Conservation (phyloP, 2,329 filamentous ascomycete species). For the Chaetomiaceae sp. region DNA sequence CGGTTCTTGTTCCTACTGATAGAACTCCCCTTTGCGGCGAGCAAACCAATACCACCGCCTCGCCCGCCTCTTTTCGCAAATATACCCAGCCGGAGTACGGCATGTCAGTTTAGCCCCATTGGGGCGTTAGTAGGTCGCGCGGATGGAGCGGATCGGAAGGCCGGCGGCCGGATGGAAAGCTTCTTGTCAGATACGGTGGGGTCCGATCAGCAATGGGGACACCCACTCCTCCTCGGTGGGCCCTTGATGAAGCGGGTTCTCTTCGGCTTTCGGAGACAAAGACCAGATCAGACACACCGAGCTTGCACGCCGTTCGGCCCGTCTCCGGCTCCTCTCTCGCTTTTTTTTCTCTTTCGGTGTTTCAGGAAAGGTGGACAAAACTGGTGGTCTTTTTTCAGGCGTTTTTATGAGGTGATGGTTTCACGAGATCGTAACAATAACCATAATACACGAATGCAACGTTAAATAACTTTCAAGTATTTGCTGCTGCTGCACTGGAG, state of each 20-base stretch:
- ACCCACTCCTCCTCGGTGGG: neutral
- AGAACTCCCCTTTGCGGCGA: neutral
- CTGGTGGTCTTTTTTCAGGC: neutral
- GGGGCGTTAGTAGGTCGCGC: neutral
- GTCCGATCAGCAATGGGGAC: constrained; percentile 1
- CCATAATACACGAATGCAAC: too few relatives aligned
- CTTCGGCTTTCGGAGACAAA: constrained; percentile 2
- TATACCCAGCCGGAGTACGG: constrained; percentile 11
- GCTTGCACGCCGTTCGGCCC: neutral
- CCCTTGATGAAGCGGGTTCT: neutral
- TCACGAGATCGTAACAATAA: too few relatives aligned
- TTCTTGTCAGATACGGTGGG: constrained; percentile 2
- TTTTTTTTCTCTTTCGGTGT: neutral
- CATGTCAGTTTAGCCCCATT: constrained; percentile 3
- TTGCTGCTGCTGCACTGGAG: neutral
- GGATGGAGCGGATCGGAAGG: constrained; percentile 8
- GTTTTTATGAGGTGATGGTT: neutral
- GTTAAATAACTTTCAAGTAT: neutral
- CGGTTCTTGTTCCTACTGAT: neutral
- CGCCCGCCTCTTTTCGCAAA: constrained; percentile 2
- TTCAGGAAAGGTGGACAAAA: neutral
- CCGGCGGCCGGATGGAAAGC: neutral
- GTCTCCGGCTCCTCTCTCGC: neutral
- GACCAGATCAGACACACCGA: neutral
- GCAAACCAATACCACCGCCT: neutral